Conservation (phyloP, 2,329 filamentous ascomycete genomes). For the Penicillium italicum region DNA sequence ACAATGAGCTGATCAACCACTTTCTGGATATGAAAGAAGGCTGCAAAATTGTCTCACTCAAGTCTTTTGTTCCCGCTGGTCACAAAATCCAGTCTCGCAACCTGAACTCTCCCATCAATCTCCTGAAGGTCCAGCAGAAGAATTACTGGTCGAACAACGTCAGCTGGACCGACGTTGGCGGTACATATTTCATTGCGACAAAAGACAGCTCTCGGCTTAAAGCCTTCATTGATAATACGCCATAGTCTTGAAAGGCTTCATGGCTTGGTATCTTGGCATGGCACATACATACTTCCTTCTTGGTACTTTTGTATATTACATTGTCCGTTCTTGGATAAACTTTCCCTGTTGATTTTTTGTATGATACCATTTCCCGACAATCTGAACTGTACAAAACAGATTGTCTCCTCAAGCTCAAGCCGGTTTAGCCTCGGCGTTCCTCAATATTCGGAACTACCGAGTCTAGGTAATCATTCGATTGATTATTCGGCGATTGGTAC, state of each 20-base stretch:
- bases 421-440: no score
- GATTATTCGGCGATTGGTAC: not conserved
- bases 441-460: not conserved
- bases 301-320: constrained; percentile 19
- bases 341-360: constrained; percentile 7
- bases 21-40: constrained; percentile 92
- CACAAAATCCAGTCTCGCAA: constrained; percentile 72
- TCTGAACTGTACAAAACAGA: constrained; percentile 1
- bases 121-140: constrained; percentile 72
- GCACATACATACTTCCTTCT: constrained; percentile 8
- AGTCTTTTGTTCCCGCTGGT: constrained; percentile 80
- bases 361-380: constrained; percentile 19
- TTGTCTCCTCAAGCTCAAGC: not conserved
- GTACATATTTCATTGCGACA: constrained; percentile 83
- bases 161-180: constrained; percentile 84
- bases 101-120: constrained; percentile 74
- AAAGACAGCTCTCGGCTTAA: constrained; percentile 61
- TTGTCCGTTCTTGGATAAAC: constrained; percentile 20
- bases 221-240: constrained; percentile 44
- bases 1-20: constrained; percentile 78
- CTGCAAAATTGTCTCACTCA: constrained; percentile 84
- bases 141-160: constrained; percentile 68
- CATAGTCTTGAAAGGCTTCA: constrained; percentile 16
- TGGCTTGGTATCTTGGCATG: constrained; percentile 2
- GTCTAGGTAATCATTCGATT: not conserved